Evolutionary conservation across 495 filamentous ascomycete genomes (phyloP).

Genomic region (Aeminium ludgeri): DNA sequence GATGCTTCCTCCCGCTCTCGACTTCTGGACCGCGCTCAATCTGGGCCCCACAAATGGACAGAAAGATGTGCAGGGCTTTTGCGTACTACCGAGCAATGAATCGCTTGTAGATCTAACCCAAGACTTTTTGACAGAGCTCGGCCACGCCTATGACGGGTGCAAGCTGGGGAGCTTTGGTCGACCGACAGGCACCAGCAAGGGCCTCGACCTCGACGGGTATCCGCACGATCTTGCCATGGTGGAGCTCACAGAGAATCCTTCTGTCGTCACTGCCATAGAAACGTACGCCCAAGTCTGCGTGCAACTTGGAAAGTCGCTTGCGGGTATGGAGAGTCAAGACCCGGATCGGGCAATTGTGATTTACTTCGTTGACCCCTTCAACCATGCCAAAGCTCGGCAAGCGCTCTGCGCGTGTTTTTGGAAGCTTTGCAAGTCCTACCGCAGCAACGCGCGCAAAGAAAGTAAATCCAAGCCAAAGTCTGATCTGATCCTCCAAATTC

Average conservation of each 20-base stretch:
- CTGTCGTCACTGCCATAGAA: constrained; percentile 3
- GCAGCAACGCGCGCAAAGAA: constrained; percentile 31
- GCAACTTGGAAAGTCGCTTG: constrained; percentile 27
- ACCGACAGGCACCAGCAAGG: constrained; percentile 15
- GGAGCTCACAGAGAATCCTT: not conserved
- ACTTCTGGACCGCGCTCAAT: constrained; percentile 84
- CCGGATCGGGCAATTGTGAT: constrained; percentile 43
- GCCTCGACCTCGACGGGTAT: not conserved
- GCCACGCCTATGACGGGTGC: constrained; percentile 59
- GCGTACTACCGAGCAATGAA: constrained; percentile 53
- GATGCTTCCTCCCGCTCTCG: constrained; percentile 57
- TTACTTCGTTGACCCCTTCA: constrained; percentile 70
- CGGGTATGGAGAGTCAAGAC: constrained; percentile 34
- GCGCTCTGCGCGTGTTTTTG: constrained; percentile 68
- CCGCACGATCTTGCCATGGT: not conserved
- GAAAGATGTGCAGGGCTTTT: constrained; percentile 67
- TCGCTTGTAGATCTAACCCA: constrained; percentile 42
- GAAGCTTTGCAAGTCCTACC: constrained; percentile 54
- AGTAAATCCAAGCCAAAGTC: constrained; percentile 24
- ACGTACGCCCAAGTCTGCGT: constrained; percentile 11
- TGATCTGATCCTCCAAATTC: constrained; percentile 68
- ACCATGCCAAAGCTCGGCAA: constrained; percentile 37
- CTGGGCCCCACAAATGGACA: constrained; percentile 58
- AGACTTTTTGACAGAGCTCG: constrained; percentile 54
- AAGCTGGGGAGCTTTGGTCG: constrained; percentile 50